Evolutionary conservation across 148 eudicot genomes (phyloP), one percentile per base, ranked within the genome.

Genomic region (Polygonum maritimum): DNA sequence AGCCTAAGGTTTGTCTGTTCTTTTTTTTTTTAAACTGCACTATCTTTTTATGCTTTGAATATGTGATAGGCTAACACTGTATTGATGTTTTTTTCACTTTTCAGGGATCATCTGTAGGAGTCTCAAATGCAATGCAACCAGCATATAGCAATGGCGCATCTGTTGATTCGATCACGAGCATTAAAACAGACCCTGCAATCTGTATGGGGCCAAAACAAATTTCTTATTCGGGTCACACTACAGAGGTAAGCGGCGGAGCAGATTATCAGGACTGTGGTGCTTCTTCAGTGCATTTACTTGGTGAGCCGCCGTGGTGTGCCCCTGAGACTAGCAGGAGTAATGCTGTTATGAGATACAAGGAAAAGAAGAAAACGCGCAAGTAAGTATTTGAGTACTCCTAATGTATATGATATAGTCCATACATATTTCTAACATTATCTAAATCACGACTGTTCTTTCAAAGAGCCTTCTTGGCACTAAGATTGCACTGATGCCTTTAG

Each of bases 311-410:
- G 8, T 87, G 96, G 97, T 79, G 83, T 74, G 75, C 88, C 51
- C 87, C 87, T 26, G 92, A 87, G 69, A 80, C 79, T 48, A 89
- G 75, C 79, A 89, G 97, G 82, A 86, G 83, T 31, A 84, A 87
- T 83, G 98, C 99, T 60, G 96, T 95, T 60, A 76, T 86, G 90
- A 96, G 99, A 65, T 95, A 95, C 89, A 92, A 85, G 88, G 99
- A 95, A 79, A 95, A 95, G 85, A 95, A 92, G 89, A 90, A 90
- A 81, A 77, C 84, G 13, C 92, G 97, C 75, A 91, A 88, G 99
- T 95, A 87, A 84, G 92, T 12, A 2, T 18, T 65, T 35, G 19
- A 54, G 5, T 54, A n/a, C 38, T 54, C 60, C 6, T 1, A 54
- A n/a, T 4, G 58, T 52, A 3, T 52, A 1, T 52, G 15, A 4